Percentiles rank a stretch among this genome's conserved stretches.
Conservation (phyloP, 2,329 filamentous ascomycete genomes). For the Colletotrichum camelliae region DNA sequence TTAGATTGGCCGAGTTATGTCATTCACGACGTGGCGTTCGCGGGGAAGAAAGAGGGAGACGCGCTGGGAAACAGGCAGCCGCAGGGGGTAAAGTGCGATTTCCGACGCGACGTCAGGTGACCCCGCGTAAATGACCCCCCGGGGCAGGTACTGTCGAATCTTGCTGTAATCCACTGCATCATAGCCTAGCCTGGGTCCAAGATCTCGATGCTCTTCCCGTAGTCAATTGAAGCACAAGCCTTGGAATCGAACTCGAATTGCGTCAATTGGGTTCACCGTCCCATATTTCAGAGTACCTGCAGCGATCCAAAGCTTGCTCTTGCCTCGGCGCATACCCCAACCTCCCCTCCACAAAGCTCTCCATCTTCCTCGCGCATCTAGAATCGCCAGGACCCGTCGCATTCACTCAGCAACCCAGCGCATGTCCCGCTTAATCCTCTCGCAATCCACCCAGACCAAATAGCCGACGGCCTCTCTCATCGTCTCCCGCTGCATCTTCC, state of each 20-base stretch:
- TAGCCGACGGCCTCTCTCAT: not conserved
- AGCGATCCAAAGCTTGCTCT: not conserved
- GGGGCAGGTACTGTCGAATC: not conserved
- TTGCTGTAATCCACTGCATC: not conserved
- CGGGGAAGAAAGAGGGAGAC: not conserved
- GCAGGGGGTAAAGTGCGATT: not conserved
- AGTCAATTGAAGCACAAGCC: not conserved
- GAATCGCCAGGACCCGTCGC: not conserved
- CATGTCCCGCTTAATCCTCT: not conserved
- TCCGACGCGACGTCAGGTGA: slow-evolving; percentile 46
- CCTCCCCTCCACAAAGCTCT: not conserved
- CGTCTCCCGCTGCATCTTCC: not conserved
- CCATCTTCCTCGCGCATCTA: not conserved
- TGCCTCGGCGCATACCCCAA: not conserved
- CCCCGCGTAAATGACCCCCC: slow-evolving; percentile 20
- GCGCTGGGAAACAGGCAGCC: slow-evolving; percentile 8
- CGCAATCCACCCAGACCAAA: not conserved
- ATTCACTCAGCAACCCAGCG: not conserved
- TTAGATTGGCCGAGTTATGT: not conserved
- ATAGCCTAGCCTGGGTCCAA: not conserved
- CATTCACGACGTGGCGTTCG: slow-evolving; percentile 8
- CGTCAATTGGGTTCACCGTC: not conserved
- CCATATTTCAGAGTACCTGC: not conserved
- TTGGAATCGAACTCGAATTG: not conserved
- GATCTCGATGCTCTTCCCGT: not conserved